Evolutionary conservation across 23 red algal genomes (phyloP).

Genomic region (Gracilaria gracilis): DNA sequence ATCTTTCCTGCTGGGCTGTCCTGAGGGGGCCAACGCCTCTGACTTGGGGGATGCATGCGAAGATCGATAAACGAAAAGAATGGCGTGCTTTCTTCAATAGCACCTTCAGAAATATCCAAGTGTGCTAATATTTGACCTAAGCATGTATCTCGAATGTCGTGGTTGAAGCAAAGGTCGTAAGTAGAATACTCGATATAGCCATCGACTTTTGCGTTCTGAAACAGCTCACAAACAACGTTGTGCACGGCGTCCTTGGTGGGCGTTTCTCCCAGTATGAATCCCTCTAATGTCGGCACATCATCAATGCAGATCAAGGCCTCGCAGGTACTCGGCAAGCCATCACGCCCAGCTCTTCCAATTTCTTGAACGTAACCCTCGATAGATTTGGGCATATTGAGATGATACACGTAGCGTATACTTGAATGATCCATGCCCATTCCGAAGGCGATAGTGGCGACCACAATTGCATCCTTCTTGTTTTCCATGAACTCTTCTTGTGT

Average conservation of each 20-base stretch:
- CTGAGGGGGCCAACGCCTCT: constrained; percentile 32
- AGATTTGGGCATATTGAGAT: constrained; percentile 83
- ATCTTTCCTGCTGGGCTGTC: constrained; percentile 26
- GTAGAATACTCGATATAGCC: constrained; percentile 61
- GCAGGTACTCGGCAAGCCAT: constrained; percentile 70
- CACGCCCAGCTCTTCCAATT: constrained; percentile 88
- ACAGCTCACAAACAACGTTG: constrained; percentile 6
- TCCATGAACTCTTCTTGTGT: constrained; percentile 78
- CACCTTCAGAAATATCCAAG: constrained; percentile 59
- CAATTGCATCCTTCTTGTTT: constrained; percentile 69
- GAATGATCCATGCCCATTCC: constrained; percentile 99
- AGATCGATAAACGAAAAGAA: constrained; percentile 48
- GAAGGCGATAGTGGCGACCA: constrained; percentile 98
- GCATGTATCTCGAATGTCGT: constrained; percentile 67
- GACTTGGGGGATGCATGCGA: constrained; percentile 11
- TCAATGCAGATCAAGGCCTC: constrained; percentile 69
- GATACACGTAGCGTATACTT: constrained; percentile 88
- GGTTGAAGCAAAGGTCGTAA: constrained; percentile 54
- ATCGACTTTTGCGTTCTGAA: constrained; percentile 25
- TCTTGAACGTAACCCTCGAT: constrained; percentile 90
- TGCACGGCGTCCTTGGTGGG: constrained; percentile 14
- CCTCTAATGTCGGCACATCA: constrained; percentile 71
- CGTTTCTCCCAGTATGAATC: constrained; percentile 55
- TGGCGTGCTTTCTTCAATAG: constrained; percentile 70
- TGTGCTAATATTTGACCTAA: constrained; percentile 70